Conservation (phyloP, 192 early-diverging fungal species). For the Rhizoclosmatium sp. region DNA sequence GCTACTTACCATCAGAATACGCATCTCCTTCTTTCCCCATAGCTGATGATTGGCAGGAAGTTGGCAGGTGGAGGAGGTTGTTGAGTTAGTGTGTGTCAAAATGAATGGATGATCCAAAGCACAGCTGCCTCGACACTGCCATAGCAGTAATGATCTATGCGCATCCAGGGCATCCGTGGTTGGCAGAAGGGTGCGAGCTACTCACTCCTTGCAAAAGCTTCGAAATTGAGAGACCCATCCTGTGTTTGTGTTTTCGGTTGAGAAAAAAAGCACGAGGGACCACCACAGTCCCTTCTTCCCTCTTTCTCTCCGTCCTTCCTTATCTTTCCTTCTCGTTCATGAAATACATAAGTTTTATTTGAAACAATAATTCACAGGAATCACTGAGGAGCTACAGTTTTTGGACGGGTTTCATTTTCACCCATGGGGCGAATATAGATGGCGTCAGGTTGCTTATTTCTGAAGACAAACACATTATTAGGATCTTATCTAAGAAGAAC, state of each 20-base stretch:
- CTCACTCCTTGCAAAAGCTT: conserved; percentile 50
- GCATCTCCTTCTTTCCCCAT: conserved; percentile 94
- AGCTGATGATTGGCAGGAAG: conserved; percentile 46
- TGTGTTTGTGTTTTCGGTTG: conserved; percentile 12
- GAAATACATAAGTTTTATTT: not conserved
- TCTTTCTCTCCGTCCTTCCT: not conserved
- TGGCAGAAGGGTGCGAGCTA: not conserved
- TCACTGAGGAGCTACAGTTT: conserved; percentile 25
- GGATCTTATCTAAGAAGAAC: not conserved
- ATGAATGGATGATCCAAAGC: too few relatives aligned
- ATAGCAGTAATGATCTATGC: too few relatives aligned
- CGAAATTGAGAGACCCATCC: conserved; percentile 78
- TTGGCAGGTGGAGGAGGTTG: not conserved
- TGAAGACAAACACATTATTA: conserved; percentile 28
- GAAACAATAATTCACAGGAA: not conserved
- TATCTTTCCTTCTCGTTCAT: not conserved
- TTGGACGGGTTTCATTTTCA: conserved; percentile 70
- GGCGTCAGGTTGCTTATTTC: conserved; percentile 51
- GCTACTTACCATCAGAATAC: conserved; percentile 85
- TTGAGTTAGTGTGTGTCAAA: not conserved
- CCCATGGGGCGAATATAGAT: conserved; percentile 78
- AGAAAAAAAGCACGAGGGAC: not conserved
- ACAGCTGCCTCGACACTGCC: too few relatives aligned
- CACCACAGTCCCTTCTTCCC: not conserved
- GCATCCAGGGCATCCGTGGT: not conserved